Base-by-base conservation (phyloP, 192 early-diverging fungal genomes). In the Mycoemilia scoparia region DNA sequence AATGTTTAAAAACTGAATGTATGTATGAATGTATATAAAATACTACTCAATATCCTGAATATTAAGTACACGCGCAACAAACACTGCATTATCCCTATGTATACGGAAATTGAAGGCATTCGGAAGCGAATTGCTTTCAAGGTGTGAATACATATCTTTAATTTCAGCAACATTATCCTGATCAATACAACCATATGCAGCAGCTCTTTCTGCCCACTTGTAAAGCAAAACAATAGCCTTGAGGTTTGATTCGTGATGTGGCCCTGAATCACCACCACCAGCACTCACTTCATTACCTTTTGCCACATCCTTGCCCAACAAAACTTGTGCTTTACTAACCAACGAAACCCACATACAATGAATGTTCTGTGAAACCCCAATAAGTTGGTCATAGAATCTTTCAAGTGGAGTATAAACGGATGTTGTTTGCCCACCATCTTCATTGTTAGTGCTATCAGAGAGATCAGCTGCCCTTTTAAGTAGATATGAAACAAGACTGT, bases 91-190 rank as follows among this genome's bases (percentile, higher is more conserved):
- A n/a, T n/a, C n/a, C n/a, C n/a, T n/a, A n/a, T n/a, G n/a, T 7
- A 60, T 45, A 33, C 46, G 50, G 24, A 53, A 53, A 21, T 45
- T 44, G 34, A 53, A 60, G 8, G 57, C 50, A 30, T 60, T 49
- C 16, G 29, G 46, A n/a, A 43, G 46, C 7, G 32, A 38, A 20
- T 22, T 46, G 7, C 42, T 24, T n/a, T 33, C 49, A 0, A 60
- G 46, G 14, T 24, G 30, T 8, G 18, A 21, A 13, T 60, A 54
- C 2, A 24, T 38, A n/a, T 22, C 21, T 20, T 34, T 49, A 13
- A 60, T 36, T 18, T 17, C 39, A 14, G 7, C 19, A 14, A 26
- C 1, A 15, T 32, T 24, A 3, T 15, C 19, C 2, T 42, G 46
- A 11, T 54, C 51, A n/a, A 60, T 47, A 5, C 23, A 50, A 28